phyloP scores from a whole-genome alignment of 1,139 yeast species.

The Debaryomyces fabryi region DNA sequence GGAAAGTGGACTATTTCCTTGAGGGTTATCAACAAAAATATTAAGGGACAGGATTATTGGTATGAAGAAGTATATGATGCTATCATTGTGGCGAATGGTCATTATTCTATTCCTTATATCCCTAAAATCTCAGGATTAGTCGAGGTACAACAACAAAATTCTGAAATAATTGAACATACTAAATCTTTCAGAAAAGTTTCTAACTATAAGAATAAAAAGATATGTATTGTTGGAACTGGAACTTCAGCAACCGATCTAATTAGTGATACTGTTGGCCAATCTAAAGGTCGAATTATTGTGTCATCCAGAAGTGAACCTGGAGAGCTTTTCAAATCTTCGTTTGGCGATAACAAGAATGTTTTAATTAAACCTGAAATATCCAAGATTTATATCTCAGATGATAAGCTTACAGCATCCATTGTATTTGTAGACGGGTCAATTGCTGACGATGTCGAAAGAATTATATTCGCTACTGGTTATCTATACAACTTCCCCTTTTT shows the following conservation, averaged over 20 bases:
- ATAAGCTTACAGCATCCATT: slow-evolving; percentile 21
- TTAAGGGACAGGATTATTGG: slow-evolving; percentile 26
- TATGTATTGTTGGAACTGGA: slow-evolving; percentile 45
- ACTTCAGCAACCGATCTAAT: slow-evolving; percentile 49
- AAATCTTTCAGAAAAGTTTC: slow-evolving; percentile 37
- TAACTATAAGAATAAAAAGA: slow-evolving; percentile 30
- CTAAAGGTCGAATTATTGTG: slow-evolving; percentile 20
- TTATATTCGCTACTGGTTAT: slow-evolving; percentile 51
- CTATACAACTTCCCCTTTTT: slow-evolving; percentile 45
- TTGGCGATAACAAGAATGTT: slow-evolving; percentile 9
- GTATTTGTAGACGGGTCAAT: slow-evolving; percentile 32
- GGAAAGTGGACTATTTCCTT: slow-evolving; percentile 44
- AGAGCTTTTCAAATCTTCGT: background rate
- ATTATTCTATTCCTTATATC: slow-evolving; percentile 36
- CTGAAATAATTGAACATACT: slow-evolving; percentile 38
- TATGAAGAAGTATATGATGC: slow-evolving; percentile 29
- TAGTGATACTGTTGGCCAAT: slow-evolving; percentile 42
- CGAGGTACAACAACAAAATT: slow-evolving; percentile 29
- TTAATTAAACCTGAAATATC: slow-evolving; percentile 32
- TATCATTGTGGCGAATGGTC: slow-evolving; percentile 34
- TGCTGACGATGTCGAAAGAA: slow-evolving; percentile 31
- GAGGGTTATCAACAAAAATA: slow-evolving; percentile 15
- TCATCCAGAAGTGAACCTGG: slow-evolving; percentile 3
- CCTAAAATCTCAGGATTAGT: slow-evolving; percentile 42
- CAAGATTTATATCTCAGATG: slow-evolving; percentile 15